Base-by-base conservation (phyloP, 768 basidiomycete genomes). In the Candolleomyces aberdarensis region DNA sequence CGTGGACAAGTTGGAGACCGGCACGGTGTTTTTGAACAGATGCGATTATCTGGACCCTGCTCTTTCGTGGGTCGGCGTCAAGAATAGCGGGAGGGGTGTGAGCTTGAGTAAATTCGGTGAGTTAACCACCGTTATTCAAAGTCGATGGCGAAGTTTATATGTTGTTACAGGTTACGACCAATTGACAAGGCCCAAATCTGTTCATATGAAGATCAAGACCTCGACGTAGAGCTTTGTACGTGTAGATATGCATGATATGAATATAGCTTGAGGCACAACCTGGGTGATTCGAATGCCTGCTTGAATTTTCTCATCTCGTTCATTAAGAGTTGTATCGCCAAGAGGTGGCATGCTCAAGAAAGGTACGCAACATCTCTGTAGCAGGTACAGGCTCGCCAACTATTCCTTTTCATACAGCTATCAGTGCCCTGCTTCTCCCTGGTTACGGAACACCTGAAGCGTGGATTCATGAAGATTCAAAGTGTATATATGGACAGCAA, bases 11-110 rank as follows among this genome's bases (percentile, higher is more conserved):
- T 72, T 98, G 36, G 86, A 96, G 60, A 87, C 90, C 0, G 97
- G 97, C 3, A 99, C 96, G 0, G 94, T 98, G 6, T 98, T 92
- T 74, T 72, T 96, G 69, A 99, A 99, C 74, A 80, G 90, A 47
- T 92, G 91, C 66, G 96, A 99, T 73, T 88, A 80, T 68, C 80
- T 97, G 22, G 97, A 99, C 69, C 96, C 97, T 1, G 94, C 95
- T 5, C 77, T 98, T 1, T 83, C 92, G 0, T 99, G 97, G 97
- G 92, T 89, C 3, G 97, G 96, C 2, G 89, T 93, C 51, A 98
- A 98, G 79, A 78, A 97, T 67, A 94, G 91, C 58, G 97, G 97
- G 26, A 79, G 95, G 31, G 97, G 96, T 1, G 78, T 98, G 62
- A 95, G 92, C 67, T 75, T 98, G 66, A 94, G 92, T 71, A 88